Percentiles rank a stretch among this genome's conserved stretches.
phyloP scores from a whole-genome alignment of 768 basidiomycete genomes.

The Serendipita sp. region DNA sequence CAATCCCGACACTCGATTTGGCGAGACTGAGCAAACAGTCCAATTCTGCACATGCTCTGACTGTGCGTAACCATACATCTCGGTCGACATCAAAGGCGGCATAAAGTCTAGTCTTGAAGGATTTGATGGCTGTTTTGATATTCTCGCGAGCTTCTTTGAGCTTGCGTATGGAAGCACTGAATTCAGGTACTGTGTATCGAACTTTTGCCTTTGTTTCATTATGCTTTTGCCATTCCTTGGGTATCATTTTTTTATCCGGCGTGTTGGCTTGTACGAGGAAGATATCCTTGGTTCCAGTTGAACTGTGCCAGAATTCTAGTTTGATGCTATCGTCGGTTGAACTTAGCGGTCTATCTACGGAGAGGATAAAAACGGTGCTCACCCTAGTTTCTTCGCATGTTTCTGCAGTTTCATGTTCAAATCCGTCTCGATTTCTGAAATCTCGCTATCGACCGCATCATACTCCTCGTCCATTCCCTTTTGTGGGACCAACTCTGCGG shows the following conservation, averaged over 20 bases:
- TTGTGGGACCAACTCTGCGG: slow-evolving; percentile 57
- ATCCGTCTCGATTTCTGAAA: slow-evolving; percentile 47
- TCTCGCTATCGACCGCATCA: slow-evolving; percentile 59
- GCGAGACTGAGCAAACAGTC: slow-evolving; percentile 89
- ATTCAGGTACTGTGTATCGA: slow-evolving; percentile 63
- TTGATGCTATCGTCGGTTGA: slow-evolving; percentile 13
- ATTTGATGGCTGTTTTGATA: slow-evolving; percentile 58
- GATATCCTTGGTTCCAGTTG: slow-evolving; percentile 82
- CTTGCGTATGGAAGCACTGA: slow-evolving; percentile 52
- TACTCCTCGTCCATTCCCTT: slow-evolving; percentile 77
- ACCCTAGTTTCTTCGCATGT: slow-evolving; percentile 56
- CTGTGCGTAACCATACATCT: slow-evolving; percentile 61
- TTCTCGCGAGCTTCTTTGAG: slow-evolving; percentile 92
- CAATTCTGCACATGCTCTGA: slow-evolving; percentile 81
- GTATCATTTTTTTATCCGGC: slow-evolving; percentile 40
- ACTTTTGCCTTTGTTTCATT: slow-evolving; percentile 56
- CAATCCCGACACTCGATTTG: slow-evolving; percentile 74
- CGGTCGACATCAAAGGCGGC: slow-evolving; percentile 72
- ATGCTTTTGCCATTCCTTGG: slow-evolving; percentile 68
- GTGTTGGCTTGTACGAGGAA: slow-evolving; percentile 67
- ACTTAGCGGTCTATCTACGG: slow-evolving; percentile 22
- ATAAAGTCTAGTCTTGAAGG: slow-evolving; percentile 65
- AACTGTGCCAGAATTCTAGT: slow-evolving; percentile 58
- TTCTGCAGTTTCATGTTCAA: slow-evolving; percentile 52
- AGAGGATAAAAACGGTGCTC: slow-evolving; percentile 10